phyloP scores from a whole-genome alignment of 495 filamentous ascomycete genomes.

The Tirmania nivea region DNA sequence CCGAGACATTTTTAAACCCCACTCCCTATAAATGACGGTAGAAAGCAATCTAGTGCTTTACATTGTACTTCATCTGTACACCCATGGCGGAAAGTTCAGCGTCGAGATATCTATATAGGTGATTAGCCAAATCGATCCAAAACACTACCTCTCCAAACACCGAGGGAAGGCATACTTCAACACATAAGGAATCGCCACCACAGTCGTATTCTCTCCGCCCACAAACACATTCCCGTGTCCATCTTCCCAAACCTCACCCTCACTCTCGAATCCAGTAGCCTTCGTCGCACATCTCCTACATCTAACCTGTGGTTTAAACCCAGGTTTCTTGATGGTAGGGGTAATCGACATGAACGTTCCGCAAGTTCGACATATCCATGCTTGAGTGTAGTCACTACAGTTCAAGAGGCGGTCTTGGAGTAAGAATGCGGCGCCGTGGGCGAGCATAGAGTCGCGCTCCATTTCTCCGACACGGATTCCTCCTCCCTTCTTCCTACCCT shows the following conservation, averaged over 20 bases:
- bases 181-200: slow-evolving; percentile 81
- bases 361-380: slow-evolving; percentile 73
- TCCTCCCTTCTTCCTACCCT: slow-evolving; percentile 72
- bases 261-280: slow-evolving; percentile 33
- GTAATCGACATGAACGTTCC: slow-evolving; percentile 73
- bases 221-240: slow-evolving; percentile 57
- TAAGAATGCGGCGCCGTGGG: slow-evolving; percentile 84
- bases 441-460: slow-evolving; percentile 86
- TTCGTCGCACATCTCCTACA: slow-evolving; percentile 62
- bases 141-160: not conserved
- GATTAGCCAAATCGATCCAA: slow-evolving; percentile 1
- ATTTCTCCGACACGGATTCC: slow-evolving; percentile 98
- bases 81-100: slow-evolving; percentile 91
- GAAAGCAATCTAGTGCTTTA: slow-evolving; percentile 21
- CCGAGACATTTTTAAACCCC: too few relatives aligned
- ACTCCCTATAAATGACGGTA: too few relatives aligned
- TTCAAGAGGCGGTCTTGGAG: slow-evolving; percentile 90
- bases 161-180: slow-evolving; percentile 32
- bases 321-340: slow-evolving; percentile 43
- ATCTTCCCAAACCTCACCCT: slow-evolving; percentile 75
- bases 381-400: slow-evolving; percentile 72
- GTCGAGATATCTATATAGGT: slow-evolving; percentile 37
- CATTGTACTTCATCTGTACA: slow-evolving; percentile 68
- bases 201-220: slow-evolving; percentile 72
- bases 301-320: slow-evolving; percentile 40